Conservation (phyloP, 2,329 filamentous ascomycete species). For the Fusarium foetens region DNA sequence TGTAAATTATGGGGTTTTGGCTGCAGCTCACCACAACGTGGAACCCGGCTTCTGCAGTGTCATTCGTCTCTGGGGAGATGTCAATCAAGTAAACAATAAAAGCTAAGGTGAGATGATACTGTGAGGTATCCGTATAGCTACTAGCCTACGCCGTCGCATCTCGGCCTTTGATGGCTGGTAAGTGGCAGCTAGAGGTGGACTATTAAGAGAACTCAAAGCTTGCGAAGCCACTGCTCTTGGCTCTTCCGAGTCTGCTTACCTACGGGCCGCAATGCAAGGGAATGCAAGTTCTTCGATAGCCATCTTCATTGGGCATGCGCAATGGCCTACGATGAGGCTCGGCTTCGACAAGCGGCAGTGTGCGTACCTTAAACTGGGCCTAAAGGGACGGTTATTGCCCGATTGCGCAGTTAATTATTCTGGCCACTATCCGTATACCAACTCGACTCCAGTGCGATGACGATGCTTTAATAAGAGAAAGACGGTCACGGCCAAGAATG, state of each 20-base stretch:
- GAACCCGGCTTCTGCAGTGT: conserved; percentile 31
- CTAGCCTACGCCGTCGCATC: neutral
- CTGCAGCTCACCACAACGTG: conserved; percentile 35
- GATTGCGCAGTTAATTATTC: conserved; percentile 10
- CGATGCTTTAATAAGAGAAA: conserved; percentile 34
- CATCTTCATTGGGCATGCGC: neutral
- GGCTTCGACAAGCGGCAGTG: conserved; percentile 33
- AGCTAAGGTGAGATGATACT: conserved; percentile 10
- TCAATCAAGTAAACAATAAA: conserved; percentile 31
- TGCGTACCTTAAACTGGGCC: neutral
- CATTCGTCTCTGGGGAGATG: conserved; percentile 39
- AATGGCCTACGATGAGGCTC: conserved; percentile 19
- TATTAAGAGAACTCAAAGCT: conserved; percentile 1
- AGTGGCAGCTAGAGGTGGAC: conserved; percentile 11
- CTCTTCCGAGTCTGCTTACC: neutral
- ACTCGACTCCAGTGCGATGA: conserved; percentile 23
- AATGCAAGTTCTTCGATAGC: conserved; percentile 12
- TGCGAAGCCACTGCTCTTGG: conserved; percentile 1
- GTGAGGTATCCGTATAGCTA: neutral
- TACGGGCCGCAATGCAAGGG: neutral
- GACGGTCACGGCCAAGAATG: conserved; percentile 34
- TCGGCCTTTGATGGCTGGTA: conserved; percentile 11
- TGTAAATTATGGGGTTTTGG: conserved; percentile 41
- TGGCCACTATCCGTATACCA: conserved; percentile 16
- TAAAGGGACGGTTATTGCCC: neutral